phyloP scores from a whole-genome alignment of 2,329 filamentous ascomycete genomes.

The Metarhizium humberi region DNA sequence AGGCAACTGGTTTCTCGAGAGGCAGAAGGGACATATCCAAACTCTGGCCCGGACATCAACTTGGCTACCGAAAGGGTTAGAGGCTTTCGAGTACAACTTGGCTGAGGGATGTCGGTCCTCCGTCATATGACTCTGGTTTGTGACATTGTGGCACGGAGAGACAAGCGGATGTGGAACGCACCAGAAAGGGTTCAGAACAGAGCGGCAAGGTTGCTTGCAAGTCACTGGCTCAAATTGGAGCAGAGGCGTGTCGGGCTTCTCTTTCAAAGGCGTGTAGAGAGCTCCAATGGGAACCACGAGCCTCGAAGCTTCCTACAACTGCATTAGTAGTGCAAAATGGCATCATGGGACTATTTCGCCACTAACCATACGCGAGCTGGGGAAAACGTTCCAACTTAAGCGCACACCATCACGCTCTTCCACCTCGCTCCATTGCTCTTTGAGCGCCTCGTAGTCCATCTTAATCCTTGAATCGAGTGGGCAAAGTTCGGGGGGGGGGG shows the following conservation, averaged over 20 bases:
- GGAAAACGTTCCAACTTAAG: conserved; percentile 97
- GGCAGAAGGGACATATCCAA: conserved; percentile 85
- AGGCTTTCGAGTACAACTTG: neutral
- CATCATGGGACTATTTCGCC: neutral
- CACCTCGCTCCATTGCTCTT: conserved; percentile 93
- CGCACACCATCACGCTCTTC: conserved; percentile 95
- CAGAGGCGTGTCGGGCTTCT: conserved; percentile 80
- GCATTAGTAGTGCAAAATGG: neutral
- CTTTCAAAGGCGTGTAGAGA: conserved; percentile 90
- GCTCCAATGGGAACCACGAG: conserved; percentile 94
- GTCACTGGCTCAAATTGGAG: conserved; percentile 94
- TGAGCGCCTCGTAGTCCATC: conserved; percentile 90
- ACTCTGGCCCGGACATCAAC: conserved; percentile 75
- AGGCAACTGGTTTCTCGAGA: conserved; percentile 73
- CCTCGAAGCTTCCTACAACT: conserved; percentile 72
- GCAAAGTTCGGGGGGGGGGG: neutral
- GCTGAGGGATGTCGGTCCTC: neutral
- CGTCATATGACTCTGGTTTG: neutral
- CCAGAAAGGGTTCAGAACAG: conserved; percentile 96
- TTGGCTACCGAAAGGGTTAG: conserved; percentile 43
- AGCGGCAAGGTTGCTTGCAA: conserved; percentile 92
- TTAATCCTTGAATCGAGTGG: neutral
- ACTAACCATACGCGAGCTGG: conserved; percentile 89
- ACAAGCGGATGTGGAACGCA: conserved; percentile 33
- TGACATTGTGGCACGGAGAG: neutral